Conservation (phyloP, 495 filamentous ascomycete genomes). For the Pyrenopolyporus hunteri region DNA sequence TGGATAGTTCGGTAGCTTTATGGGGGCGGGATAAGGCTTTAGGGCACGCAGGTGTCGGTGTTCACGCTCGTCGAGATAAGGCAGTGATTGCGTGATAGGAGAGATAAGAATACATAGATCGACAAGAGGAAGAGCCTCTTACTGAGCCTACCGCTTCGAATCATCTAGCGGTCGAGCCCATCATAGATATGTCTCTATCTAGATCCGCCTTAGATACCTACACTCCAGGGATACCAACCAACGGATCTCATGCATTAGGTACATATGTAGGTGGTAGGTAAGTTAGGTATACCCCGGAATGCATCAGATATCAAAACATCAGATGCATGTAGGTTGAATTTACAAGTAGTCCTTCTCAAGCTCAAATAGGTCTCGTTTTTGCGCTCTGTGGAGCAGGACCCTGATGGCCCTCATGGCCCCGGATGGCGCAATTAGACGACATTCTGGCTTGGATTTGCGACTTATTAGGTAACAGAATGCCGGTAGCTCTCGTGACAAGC, state of each 20-base stretch:
- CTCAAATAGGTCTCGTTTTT: conserved; percentile 7
- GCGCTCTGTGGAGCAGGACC: conserved; percentile 27
- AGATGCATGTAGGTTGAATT: conserved; percentile 14
- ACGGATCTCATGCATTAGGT: too few relatives aligned
- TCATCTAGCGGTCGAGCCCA: conserved; percentile 10
- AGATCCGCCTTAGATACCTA: conserved; percentile 28
- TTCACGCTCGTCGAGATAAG: conserved; percentile 37
- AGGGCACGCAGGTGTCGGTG: conserved; percentile 23
- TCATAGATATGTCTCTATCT: conserved; percentile 35
- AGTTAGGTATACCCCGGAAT: conserved; percentile 1
- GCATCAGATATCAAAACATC: conserved; percentile 9
- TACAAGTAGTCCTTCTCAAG: not conserved
- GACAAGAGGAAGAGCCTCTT: conserved; percentile 27
- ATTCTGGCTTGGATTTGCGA: conserved; percentile 32
- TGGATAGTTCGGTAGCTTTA: conserved; percentile 23
- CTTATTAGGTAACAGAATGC: conserved; percentile 34
- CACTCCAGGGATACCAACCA: too few relatives aligned
- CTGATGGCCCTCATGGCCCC: conserved; percentile 28
- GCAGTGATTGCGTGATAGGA: conserved; percentile 36
- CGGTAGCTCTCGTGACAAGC: conserved; percentile 25
- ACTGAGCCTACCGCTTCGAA: conserved; percentile 27
- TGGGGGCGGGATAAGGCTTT: conserved; percentile 22
- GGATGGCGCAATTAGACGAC: conserved; percentile 37
- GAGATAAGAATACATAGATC: conserved; percentile 37
- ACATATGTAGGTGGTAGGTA: conserved; percentile 19